Conservation (phyloP, 176 grass and related monocot genomes). For the Zizania latifolia region DNA sequence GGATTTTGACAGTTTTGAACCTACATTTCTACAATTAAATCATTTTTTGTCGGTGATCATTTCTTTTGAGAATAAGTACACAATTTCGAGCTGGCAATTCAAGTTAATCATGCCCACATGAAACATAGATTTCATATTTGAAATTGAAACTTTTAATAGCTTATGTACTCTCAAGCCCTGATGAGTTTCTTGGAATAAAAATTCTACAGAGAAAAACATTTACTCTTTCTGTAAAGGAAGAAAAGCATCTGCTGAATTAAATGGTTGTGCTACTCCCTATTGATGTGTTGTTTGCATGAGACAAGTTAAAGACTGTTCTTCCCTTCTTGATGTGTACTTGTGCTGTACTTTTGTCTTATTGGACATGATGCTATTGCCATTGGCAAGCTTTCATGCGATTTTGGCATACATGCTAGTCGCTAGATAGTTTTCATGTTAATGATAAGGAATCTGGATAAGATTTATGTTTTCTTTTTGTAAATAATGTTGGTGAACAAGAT, state of each 20-base stretch:
- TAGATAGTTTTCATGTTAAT: constrained; percentile 9
- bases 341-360: neutral
- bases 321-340: neutral
- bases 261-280: neutral
- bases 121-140: neutral
- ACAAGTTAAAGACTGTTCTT: neutral
- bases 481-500: constrained; percentile 4
- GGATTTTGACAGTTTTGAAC: neutral
- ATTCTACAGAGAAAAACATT: neutral
- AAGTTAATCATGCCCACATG: neutral
- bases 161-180: constrained; percentile 5
- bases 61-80: neutral
- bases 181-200: constrained; percentile 15
- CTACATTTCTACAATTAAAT: neutral
- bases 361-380: neutral
- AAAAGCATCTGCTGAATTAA: neutral
- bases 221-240: constrained; percentile 20
- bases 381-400: constrained; percentile 6
- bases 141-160: constrained; percentile 9
- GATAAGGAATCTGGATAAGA: neutral
- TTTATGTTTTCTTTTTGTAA: neutral
- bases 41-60: constrained; percentile 6
- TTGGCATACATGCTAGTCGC: neutral
- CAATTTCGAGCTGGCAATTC: neutral
- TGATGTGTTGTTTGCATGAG: constrained; percentile 9